Conservation (phyloP, 495 filamentous ascomycete genomes). For the Durotheca rogersii region DNA sequence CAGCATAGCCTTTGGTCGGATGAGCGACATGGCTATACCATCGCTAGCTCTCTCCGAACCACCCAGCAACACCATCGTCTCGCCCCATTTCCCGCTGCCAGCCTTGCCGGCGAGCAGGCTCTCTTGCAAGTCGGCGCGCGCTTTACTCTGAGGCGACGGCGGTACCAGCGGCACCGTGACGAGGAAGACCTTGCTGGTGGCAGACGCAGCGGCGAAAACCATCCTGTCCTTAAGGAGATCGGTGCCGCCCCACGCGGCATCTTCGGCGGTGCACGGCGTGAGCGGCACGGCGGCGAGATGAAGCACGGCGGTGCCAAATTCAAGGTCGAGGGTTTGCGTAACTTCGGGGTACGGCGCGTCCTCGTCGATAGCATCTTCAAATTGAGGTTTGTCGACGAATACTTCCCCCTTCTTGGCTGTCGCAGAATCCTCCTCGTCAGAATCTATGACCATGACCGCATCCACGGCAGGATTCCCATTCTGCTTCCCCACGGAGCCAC, state of each 20-base stretch:
- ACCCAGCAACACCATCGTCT: slow-evolving; percentile 57
- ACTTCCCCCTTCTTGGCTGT: slow-evolving; percentile 18
- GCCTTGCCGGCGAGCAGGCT: slow-evolving; percentile 45
- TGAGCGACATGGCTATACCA: slow-evolving; percentile 66
- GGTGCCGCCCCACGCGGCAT: slow-evolving; percentile 57
- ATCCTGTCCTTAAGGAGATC: slow-evolving; percentile 63
- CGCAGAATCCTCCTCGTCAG: slow-evolving; percentile 64
- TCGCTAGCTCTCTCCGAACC: slow-evolving; percentile 63
- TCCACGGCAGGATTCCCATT: slow-evolving; percentile 51
- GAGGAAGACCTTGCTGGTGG: slow-evolving; percentile 66
- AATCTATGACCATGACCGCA: slow-evolving; percentile 74
- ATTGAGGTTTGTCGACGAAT: slow-evolving; percentile 50
- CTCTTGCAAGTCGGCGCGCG: slow-evolving; percentile 47
- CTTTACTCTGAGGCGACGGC: slow-evolving; percentile 62
- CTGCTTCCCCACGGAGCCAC: slow-evolving; percentile 38
- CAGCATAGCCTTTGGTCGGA: slow-evolving; percentile 41
- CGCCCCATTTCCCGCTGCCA: slow-evolving; percentile 60
- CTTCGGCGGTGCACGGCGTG: slow-evolving; percentile 43
- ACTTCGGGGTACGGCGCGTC: slow-evolving; percentile 54
- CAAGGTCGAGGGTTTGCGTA: slow-evolving; percentile 66
- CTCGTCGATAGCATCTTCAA: slow-evolving; percentile 43
- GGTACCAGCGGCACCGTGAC: slow-evolving; percentile 72
- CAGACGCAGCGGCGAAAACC: slow-evolving; percentile 69
- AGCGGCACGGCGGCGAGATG: slow-evolving; percentile 61
- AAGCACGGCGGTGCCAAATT: slow-evolving; percentile 61